Conservation (phyloP, 768 basidiomycete genomes). For the Pleurotus sapidus region DNA sequence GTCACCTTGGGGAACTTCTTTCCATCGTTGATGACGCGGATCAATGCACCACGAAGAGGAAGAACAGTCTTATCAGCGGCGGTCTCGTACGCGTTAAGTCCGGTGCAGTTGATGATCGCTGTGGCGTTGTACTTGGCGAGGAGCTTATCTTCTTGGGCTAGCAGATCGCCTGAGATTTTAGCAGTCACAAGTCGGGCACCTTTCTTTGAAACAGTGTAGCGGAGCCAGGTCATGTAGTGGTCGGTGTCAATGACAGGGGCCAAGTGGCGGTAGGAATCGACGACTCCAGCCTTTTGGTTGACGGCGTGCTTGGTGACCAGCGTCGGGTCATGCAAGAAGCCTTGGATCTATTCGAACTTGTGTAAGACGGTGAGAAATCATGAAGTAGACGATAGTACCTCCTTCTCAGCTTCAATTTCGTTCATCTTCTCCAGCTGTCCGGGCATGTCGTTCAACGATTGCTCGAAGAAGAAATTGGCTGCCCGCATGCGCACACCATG, state of each 20-base stretch:
- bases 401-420: slow-evolving; percentile 16
- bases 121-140: slow-evolving; percentile 22
- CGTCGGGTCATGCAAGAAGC: slow-evolving; percentile 17
- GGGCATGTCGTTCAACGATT: slow-evolving; percentile 19
- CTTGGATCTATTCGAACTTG: slow-evolving; percentile 16
- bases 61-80: slow-evolving; percentile 30
- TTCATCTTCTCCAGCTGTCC: slow-evolving; percentile 28
- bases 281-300: slow-evolving; percentile 24
- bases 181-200: slow-evolving; percentile 25
- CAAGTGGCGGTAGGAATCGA: slow-evolving; percentile 31
- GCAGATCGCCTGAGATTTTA: slow-evolving; percentile 27
- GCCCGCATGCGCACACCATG: slow-evolving; percentile 30
- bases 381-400: not conserved
- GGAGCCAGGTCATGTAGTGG: slow-evolving; percentile 30
- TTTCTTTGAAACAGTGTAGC: slow-evolving; percentile 20
- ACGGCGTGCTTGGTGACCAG: slow-evolving; percentile 24
- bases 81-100: slow-evolving; percentile 26
- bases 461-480: slow-evolving; percentile 32
- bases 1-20: slow-evolving; percentile 30
- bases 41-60: slow-evolving; percentile 34
- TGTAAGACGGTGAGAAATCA: not conserved
- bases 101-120: slow-evolving; percentile 33
- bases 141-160: slow-evolving; percentile 21
- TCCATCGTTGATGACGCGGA: slow-evolving; percentile 34
- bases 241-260: slow-evolving; percentile 36